These are phyloP conservation scores for Hippophae tibetana DNA, from an alignment of 306 rosid genomes.

Conservation along the genomic window DNA sequence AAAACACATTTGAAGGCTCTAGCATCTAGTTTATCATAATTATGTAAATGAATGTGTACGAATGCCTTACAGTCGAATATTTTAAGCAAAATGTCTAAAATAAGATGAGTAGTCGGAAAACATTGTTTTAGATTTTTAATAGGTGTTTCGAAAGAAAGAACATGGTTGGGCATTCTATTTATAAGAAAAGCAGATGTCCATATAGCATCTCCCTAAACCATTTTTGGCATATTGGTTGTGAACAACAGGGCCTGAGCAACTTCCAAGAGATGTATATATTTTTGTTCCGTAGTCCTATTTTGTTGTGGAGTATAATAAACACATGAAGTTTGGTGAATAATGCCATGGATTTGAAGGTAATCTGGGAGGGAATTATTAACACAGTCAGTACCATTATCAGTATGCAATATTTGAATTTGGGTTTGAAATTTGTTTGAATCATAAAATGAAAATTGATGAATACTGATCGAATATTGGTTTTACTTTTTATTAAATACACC, in stretches of 20 bases:
- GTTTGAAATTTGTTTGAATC: conserved; percentile 1
- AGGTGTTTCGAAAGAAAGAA: not conserved
- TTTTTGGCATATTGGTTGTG: not conserved
- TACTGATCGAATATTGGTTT: not conserved
- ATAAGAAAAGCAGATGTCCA: not conserved
- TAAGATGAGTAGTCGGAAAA: too few relatives aligned
- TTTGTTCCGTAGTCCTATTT: not conserved
- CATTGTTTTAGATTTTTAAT: too few relatives aligned
- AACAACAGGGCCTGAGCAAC: not conserved
- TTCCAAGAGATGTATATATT: not conserved
- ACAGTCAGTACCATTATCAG: not conserved
- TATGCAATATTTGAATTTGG: not conserved
- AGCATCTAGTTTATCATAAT: not conserved
- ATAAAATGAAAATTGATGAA: not conserved
- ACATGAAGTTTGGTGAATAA: conserved; percentile 1
- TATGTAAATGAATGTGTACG: not conserved
- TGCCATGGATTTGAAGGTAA: not conserved
- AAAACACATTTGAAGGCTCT: conserved; percentile 1
- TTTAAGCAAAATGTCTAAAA: not conserved
- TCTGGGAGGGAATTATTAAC: not conserved
- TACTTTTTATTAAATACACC: not conserved
- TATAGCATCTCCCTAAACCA: not conserved
- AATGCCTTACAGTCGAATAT: not conserved
- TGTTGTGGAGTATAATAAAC: conserved; percentile 5
- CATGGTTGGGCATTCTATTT: not conserved